A percentile compares a stretch with the other conserved stretches of the same genome.
Conservation (phyloP, 495 filamentous ascomycete species). For the Penicillium egyptiacum region DNA sequence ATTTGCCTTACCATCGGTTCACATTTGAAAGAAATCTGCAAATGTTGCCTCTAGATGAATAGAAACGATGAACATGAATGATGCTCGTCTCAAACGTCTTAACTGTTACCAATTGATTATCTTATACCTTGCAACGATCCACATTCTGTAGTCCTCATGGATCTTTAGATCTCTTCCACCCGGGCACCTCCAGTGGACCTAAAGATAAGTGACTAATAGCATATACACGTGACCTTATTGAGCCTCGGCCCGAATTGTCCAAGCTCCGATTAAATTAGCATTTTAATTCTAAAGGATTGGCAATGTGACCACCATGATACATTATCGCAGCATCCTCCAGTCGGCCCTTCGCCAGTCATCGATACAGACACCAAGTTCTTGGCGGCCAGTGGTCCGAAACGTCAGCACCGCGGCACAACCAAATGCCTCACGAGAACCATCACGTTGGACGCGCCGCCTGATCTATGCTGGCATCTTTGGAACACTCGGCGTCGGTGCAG, state of each 20-base stretch:
- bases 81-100: slow-evolving; percentile 11
- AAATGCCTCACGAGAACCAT: slow-evolving; percentile 23
- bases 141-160: neutral
- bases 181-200: neutral
- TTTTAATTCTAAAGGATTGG: neutral
- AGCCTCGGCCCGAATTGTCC: slow-evolving; percentile 13
- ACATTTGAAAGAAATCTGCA: slow-evolving; percentile 2
- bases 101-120: slow-evolving; percentile 2
- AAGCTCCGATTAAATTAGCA: slow-evolving; percentile 4
- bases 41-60: slow-evolving; percentile 29
- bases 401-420: slow-evolving; percentile 21
- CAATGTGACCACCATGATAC: slow-evolving; percentile 36
- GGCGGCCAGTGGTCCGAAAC: slow-evolving; percentile 22
- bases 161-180: neutral
- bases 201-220: neutral
- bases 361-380: slow-evolving; percentile 5
- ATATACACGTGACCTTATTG: slow-evolving; percentile 19
- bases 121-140: neutral
- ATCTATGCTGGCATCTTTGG: slow-evolving; percentile 41
- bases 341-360: slow-evolving; percentile 20
- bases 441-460: slow-evolving; percentile 42
- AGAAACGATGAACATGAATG: slow-evolving; percentile 30
- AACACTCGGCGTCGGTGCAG: slow-evolving; percentile 28
- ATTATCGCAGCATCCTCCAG: slow-evolving; percentile 30
- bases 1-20: slow-evolving; percentile 1